Conservation (phyloP, 225 moss, liverwort and hornwort species). For the Rhytidiadelphus loreus region DNA sequence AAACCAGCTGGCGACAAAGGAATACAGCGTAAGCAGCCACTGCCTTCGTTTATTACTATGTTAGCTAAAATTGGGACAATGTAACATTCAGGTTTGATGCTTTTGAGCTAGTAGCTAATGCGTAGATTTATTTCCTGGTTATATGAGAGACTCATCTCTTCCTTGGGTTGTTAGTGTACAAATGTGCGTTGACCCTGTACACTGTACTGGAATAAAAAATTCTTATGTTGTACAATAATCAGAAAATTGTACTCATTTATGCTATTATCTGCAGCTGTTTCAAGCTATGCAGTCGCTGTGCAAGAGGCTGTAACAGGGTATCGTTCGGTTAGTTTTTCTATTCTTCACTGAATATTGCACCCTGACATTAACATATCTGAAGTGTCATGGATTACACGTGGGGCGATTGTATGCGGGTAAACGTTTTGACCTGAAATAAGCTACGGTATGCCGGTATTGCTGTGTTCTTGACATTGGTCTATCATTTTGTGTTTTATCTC, state of each 20-base stretch:
- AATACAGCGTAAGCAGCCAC: constrained; percentile 49
- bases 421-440: neutral
- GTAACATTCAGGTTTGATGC: neutral
- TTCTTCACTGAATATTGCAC: neutral
- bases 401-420: neutral
- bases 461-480: neutral
- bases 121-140: neutral
- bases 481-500: neutral
- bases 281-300: constrained; percentile 36
- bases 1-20: constrained; percentile 44
- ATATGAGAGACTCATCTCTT: neutral
- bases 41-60: neutral
- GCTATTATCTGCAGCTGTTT: constrained; percentile 33
- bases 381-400: too few species aligned
- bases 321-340: constrained; percentile 29
- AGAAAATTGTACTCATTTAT: neutral
- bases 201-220: neutral
- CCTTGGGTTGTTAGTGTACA: neutral
- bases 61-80: neutral
- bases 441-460: neutral
- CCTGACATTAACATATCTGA: neutral
- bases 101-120: neutral
- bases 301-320: constrained; percentile 63
- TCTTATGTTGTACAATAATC: neutral
- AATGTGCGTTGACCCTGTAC: neutral